Base-by-base conservation (phyloP, 1,284 basidiomycete genomes). In the Irpex lacteus region DNA sequence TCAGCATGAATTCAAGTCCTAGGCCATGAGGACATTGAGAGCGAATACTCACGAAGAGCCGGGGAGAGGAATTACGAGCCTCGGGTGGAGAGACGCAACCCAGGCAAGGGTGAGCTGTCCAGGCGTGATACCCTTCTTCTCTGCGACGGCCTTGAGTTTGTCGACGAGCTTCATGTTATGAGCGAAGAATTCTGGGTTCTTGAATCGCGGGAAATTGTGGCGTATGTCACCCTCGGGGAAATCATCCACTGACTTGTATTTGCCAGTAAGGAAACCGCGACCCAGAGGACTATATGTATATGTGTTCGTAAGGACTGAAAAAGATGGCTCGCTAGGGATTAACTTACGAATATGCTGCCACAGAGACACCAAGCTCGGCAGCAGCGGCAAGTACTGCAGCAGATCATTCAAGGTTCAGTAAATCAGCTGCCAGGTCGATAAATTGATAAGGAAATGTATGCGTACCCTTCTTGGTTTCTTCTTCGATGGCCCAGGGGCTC, bases 41-140 rank as follows among this genome's bases (percentile, higher is more conserved):
- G 18, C 13, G 21, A 37, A 53, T n/a, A 78, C 80, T 59, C 61
- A 81, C 79, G 82, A 82, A 1, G 82, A 84, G 4, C 85, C 85
- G 0, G 85, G 85, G 53, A 87, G 80, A 0, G 85, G 85, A 59
- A 87, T 77, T 53, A 83, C 76, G 26, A 57, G 55, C 59, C 83
- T 81, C 19, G 74, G 72, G 15, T 80, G 82, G 55, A 82, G 78
- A 1, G 77, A 72, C 21, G 76, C 71, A 8, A 89, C 79, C 86
- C 87, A 91, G 0, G 88, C 87, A 47, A 91, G 77, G 44, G 81
- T 79, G 9, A 91, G 76, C 72, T 90, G 88, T 0, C 83, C 82
- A 0, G 84, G 74, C 0, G 84, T 84, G 34, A 85, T 71, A 0
- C 77, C 78, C 73, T 84, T 85, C 71, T 77, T 78, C 55, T 74